Base-by-base conservation (phyloP, 768 basidiomycete genomes). In the Gymnopilus dilepis region DNA sequence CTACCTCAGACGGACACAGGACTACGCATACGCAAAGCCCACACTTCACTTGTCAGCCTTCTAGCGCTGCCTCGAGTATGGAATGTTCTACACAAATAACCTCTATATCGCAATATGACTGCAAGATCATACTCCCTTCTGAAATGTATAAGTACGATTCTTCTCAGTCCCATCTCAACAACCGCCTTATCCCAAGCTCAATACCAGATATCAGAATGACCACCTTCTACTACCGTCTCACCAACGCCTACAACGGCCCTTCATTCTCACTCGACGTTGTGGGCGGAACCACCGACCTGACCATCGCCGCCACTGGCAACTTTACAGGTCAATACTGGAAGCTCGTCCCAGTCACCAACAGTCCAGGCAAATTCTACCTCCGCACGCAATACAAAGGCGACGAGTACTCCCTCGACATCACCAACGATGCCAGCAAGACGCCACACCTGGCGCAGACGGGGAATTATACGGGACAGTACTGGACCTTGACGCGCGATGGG, bases 251-350 rank as follows among this genome's bases (percentile, higher is more conserved):
- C 30, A 52, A 19, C 42, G 42, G 42, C 42, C 42, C 42, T 9
- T 43, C 42, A 43, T 19, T 19, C 19, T 43, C 42, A 8, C 42
- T 43, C 42, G 42, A 43, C 15, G 42, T 43, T 19, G 42, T 43
- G 19, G 42, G 6, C 6, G 42, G 42, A 19, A 43, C 42, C 42
- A 43, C 42, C 42, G 42, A 43, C 42, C 42, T 43, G 19, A 43
- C 3, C 4, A 43, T 43, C 42, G 6, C 42, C 22, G 6, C 17
- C 6, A 43, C 42, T 5, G 42, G 42, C 6, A 5, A 34, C n/a
- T 34, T 52, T 19, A 19, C 50, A 33, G 50, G 50, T n/a, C 50
- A 52, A 34, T 52, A 33, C 50, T 52, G 50, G 50, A 52, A 52
- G 19, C 50, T 52, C 31, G 33, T 52, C 31, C 50, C 50, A 9